phyloP scores from a whole-genome alignment of 345 rosid species.

The Citrus sp. region DNA sequence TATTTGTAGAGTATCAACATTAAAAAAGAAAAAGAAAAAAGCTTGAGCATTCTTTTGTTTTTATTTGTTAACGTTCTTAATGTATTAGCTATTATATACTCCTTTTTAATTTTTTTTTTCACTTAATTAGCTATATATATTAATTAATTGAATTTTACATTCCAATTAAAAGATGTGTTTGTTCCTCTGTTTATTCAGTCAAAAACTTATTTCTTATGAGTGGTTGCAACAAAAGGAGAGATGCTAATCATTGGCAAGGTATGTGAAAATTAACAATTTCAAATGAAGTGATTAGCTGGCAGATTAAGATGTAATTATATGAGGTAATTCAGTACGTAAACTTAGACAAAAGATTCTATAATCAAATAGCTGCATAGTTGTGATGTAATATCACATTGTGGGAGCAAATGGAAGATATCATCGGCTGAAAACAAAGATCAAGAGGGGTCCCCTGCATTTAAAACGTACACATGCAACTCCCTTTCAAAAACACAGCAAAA shows the following conservation, averaged over 20 bases:
- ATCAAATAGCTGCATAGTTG: not conserved
- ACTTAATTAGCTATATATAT: not conserved
- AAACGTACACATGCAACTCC: slow-evolving; percentile 39
- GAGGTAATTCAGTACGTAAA: not conserved
- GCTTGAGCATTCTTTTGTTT: too few relatives aligned
- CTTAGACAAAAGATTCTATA: not conserved
- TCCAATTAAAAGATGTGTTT: not conserved
- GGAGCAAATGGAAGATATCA: not conserved
- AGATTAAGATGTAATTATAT: not conserved
- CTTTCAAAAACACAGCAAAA: slow-evolving; percentile 13
- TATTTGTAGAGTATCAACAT: too few relatives aligned
- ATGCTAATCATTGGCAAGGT: not conserved
- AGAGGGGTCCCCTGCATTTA: slow-evolving; percentile 29
- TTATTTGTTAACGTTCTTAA: not conserved
- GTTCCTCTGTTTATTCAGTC: not conserved
- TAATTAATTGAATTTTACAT: not conserved
- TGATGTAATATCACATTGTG: not conserved
- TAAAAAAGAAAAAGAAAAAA: too few relatives aligned
- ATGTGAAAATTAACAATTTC: not conserved
- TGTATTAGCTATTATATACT: not conserved
- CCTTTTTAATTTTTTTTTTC: not conserved
- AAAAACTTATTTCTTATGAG: not conserved
- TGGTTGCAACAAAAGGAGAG: not conserved
- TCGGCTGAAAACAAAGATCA: not conserved
- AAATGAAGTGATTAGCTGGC: not conserved